phyloP scores from a whole-genome alignment of 495 filamentous ascomycete genomes.

The Platismatia glauca region DNA sequence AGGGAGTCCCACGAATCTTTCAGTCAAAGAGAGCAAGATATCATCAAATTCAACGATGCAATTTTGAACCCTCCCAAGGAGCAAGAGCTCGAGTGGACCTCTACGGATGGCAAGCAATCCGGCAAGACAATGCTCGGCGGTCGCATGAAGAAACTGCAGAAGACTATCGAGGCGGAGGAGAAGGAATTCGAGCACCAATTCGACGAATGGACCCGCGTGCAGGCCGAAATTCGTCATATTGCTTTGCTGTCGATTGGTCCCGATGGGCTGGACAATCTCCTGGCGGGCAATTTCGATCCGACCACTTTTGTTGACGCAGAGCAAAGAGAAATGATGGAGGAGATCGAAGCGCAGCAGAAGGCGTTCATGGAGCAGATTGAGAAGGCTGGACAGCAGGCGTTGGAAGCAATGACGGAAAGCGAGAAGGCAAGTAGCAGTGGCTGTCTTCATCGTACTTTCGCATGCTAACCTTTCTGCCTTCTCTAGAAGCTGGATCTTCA shows the following conservation, averaged over 20 bases:
- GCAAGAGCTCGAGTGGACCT: constrained; percentile 16
- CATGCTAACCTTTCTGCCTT: not conserved
- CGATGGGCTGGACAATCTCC: constrained; percentile 6
- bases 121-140: constrained; percentile 15
- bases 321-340: constrained; percentile 8
- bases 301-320: constrained; percentile 7
- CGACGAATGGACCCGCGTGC: constrained; percentile 19
- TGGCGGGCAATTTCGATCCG: not conserved
- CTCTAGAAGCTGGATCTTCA: constrained; percentile 12
- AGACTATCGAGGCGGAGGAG: constrained; percentile 16
- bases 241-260: constrained; percentile 15
- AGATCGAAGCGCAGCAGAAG: constrained; percentile 16
- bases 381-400: constrained; percentile 1
- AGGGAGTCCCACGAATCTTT: constrained; percentile 4
- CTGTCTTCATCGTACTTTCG: not conserved
- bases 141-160: constrained; percentile 22
- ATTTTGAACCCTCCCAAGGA: constrained; percentile 10
- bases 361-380: constrained; percentile 8
- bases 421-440: constrained; percentile 18
- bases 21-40: constrained; percentile 4
- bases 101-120: constrained; percentile 14
- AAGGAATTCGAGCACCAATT: constrained; percentile 17
- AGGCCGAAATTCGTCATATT: constrained; percentile 13
- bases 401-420: constrained; percentile 16
- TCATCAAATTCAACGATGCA: not conserved